These are phyloP conservation scores for Fulvia fulva DNA, from an alignment of 2,329 filamentous ascomycete genomes.

Conservation along the genomic window DNA sequence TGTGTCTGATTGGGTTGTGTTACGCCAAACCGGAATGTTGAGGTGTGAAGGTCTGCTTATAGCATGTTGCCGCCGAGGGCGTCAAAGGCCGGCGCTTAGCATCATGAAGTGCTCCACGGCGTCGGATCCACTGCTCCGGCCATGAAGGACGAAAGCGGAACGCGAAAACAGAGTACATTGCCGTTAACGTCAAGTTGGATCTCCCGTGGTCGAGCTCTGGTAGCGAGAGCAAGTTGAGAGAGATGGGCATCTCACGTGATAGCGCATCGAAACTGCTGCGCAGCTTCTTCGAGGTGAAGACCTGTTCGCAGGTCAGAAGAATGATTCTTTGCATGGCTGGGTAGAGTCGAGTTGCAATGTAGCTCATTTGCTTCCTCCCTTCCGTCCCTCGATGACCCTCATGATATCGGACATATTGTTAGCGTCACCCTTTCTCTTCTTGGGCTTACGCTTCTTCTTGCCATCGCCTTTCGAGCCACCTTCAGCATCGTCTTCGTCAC, in stretches of 20 bases:
- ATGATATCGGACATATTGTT: slow-evolving; percentile 33
- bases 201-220: neutral
- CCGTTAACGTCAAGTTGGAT: neutral
- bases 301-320: slow-evolving; percentile 1
- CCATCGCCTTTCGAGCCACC: slow-evolving; percentile 64
- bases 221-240: neutral
- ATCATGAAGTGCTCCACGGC: neutral
- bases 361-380: slow-evolving; percentile 27
- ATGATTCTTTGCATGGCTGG: neutral
- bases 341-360: neutral
- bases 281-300: neutral
- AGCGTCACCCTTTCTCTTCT: slow-evolving; percentile 53
- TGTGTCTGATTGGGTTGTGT: neutral
- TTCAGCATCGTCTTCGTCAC: slow-evolving; percentile 46
- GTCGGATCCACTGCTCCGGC: neutral
- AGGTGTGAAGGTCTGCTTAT: neutral
- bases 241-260: neutral
- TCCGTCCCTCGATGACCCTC: slow-evolving; percentile 32
- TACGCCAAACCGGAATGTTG: neutral
- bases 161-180: neutral
- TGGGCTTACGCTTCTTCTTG: slow-evolving; percentile 68
- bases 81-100: slow-evolving; percentile 4
- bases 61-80: neutral
- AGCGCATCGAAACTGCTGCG: neutral
- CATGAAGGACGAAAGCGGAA: neutral